phyloP scores from a whole-genome alignment of 2,329 filamentous ascomycete genomes.

The Trichophyton rubrum region DNA sequence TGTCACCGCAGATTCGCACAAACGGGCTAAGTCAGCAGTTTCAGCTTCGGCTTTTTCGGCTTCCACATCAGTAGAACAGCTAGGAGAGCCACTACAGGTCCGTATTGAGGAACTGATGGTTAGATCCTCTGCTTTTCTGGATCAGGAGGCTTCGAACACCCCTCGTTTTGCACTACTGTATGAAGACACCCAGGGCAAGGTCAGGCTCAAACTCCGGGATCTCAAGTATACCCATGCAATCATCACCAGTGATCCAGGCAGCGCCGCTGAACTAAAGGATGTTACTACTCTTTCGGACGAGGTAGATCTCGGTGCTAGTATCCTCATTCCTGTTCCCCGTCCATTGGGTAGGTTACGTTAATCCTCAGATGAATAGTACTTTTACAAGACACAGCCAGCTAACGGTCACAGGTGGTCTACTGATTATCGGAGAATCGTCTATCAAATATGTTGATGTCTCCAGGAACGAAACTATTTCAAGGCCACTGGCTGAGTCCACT shows the following conservation, averaged over 20 bases:
- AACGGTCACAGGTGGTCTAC: conserved; percentile 41
- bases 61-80: conserved; percentile 21
- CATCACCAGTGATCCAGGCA: conserved; percentile 32
- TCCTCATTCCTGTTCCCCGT: conserved; percentile 48
- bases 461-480: conserved; percentile 52
- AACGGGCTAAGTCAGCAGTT: conserved; percentile 31
- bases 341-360: conserved; percentile 37
- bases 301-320: conserved; percentile 47
- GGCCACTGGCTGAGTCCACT: conserved; percentile 57
- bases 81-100: conserved; percentile 50
- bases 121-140: conserved; percentile 52
- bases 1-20: conserved; percentile 22
- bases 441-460: conserved; percentile 77
- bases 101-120: conserved; percentile 56
- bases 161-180: conserved; percentile 54
- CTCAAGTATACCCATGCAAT: conserved; percentile 40
- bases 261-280: conserved; percentile 42
- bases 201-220: conserved; percentile 44
- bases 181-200: conserved; percentile 47
- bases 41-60: conserved; percentile 24
- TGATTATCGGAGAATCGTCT: conserved; percentile 67
- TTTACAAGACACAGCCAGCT: background rate
- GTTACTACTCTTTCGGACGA: conserved; percentile 40
- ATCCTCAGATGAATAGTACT: background rate
- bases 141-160: conserved; percentile 39